phyloP scores from a whole-genome alignment of 2,329 filamentous ascomycete genomes.

The Fonsecaea multimorphosa region DNA sequence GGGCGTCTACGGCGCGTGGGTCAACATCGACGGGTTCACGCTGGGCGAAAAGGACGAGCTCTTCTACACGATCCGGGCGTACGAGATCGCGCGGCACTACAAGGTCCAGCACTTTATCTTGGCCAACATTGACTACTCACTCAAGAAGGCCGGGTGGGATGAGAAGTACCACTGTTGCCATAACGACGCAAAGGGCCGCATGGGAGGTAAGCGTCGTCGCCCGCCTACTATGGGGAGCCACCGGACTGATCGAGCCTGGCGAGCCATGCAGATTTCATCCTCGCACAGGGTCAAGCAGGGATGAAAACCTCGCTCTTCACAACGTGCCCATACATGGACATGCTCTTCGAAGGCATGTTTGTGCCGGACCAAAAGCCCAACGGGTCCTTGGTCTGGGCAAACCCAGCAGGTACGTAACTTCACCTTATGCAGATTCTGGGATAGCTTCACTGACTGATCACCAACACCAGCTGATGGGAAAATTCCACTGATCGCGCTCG shows the following conservation, averaged over 20 bases:
- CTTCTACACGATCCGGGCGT: slow-evolving; percentile 49
- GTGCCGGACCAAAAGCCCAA: slow-evolving; percentile 31
- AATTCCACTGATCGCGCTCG: slow-evolving; percentile 51
- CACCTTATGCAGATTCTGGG: too few species aligned
- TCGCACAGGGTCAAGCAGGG: slow-evolving; percentile 13
- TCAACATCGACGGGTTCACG: slow-evolving; percentile 62
- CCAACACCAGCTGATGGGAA: slow-evolving; percentile 44
- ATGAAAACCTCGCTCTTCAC: slow-evolving; percentile 22
- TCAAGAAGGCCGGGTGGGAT: slow-evolving; percentile 56
- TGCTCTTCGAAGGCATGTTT: slow-evolving; percentile 21
- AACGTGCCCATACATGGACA: slow-evolving; percentile 20
- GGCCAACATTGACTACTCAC: slow-evolving; percentile 56
- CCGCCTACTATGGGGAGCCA: too few species aligned
- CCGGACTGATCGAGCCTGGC: background rate
- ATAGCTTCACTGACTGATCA: background rate
- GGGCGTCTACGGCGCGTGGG: slow-evolving; percentile 55
- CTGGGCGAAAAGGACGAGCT: slow-evolving; percentile 58
- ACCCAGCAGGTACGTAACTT: slow-evolving; percentile 45
- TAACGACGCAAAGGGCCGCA: slow-evolving; percentile 54
- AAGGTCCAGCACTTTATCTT: slow-evolving; percentile 53
- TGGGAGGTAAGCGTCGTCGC: slow-evolving; percentile 41
- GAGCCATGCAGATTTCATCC: slow-evolving; percentile 17
- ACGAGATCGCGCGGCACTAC: slow-evolving; percentile 44
- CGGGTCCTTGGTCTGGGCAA: slow-evolving; percentile 49
- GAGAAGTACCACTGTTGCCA: slow-evolving; percentile 55